Base-by-base conservation (phyloP, 1,139 yeast species). In the Debaryomyces nepalensis region DNA sequence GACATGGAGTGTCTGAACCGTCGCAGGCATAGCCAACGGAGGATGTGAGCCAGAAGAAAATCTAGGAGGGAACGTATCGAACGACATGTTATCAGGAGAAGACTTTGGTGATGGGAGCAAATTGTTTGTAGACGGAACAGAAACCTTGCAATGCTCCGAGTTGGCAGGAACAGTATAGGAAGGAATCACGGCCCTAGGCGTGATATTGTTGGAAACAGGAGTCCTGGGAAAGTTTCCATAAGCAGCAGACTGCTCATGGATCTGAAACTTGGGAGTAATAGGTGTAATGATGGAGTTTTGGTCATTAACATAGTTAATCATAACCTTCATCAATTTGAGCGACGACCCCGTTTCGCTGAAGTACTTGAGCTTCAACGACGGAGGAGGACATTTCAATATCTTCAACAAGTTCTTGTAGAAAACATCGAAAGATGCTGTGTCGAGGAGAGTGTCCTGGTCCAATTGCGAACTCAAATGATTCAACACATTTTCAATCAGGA, bases 311-410 rank as follows among this genome's bases (percentile, higher is more conserved):
- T 64, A 66, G 20, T 58, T 55, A 31, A 70, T 64, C 50, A 72
- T 55, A 24, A 60, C 54, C 44, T 59, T 64, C 76, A 71, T 72
- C 49, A 70, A 61, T 38, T 61, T 59, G 34, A 67, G 61, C 54
- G 63, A 64, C 48, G 66, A 67, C 41, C 68, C 64, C 30, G 57
- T 59, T 32, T 70, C 71, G 47, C 61, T 59, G 51, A 71, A 72
- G 53, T 73, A 73, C 50, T 71, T 73, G 44, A 66, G 55, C 46
- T 69, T 70, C 49, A 73, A 61, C 27, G 73, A 64, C 26, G 75
- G 75, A 29, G 79, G 79, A 5, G 78, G 77, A 48, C 71, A 65
- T 49, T 70, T 70, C 50, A 73, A 59, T 27, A 73, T 69, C 53
- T 70, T 72, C 39, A 66, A 55, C 50, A 71, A 63, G 44, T 60